These are phyloP conservation scores for Neodidymelliopsis sp. DNA, from an alignment of 2,329 filamentous ascomycete species.

Conservation along the genomic window DNA sequence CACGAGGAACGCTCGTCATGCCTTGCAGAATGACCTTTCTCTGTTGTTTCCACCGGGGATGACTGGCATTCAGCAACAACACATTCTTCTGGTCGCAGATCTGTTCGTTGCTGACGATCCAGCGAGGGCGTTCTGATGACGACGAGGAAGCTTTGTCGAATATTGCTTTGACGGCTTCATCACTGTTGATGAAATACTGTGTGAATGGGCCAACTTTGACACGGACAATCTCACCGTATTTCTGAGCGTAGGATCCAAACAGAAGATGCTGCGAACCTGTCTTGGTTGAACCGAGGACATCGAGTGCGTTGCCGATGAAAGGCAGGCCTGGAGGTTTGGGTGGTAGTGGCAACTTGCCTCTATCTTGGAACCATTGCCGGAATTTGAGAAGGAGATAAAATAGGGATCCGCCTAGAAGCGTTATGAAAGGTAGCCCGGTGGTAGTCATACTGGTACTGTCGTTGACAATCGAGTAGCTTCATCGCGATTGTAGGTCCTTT, in stretches of 20 bases:
- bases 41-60: slow-evolving; percentile 14
- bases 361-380: slow-evolving; percentile 2
- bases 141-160: slow-evolving; percentile 46
- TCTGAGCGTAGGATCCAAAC: slow-evolving; percentile 7
- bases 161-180: slow-evolving; percentile 52
- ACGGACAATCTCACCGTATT: slow-evolving; percentile 10
- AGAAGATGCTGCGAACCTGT: slow-evolving; percentile 10
- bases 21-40: slow-evolving; percentile 15
- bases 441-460: too few species aligned
- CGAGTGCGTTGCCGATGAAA: slow-evolving; percentile 9
- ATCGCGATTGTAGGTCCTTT: too few species aligned
- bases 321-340: slow-evolving; percentile 10
- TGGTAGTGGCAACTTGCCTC: slow-evolving; percentile 9
- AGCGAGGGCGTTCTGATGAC: slow-evolving; percentile 45
- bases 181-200: slow-evolving; percentile 46
- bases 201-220: slow-evolving; percentile 14
- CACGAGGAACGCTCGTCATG: slow-evolving; percentile 15
- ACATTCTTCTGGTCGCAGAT: slow-evolving; percentile 20
- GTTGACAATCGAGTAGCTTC: too few species aligned
- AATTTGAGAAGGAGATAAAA: not conserved
- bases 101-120: slow-evolving; percentile 19
- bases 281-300: slow-evolving; percentile 7
- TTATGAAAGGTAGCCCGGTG: too few species aligned
- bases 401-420: too few species aligned
- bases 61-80: slow-evolving; percentile 4